Evolutionary conservation across 129 eudicot species (phyloP), one percentile per base, ranked within the genome.

Genomic region (Helichrysum umbraculigerum): DNA sequence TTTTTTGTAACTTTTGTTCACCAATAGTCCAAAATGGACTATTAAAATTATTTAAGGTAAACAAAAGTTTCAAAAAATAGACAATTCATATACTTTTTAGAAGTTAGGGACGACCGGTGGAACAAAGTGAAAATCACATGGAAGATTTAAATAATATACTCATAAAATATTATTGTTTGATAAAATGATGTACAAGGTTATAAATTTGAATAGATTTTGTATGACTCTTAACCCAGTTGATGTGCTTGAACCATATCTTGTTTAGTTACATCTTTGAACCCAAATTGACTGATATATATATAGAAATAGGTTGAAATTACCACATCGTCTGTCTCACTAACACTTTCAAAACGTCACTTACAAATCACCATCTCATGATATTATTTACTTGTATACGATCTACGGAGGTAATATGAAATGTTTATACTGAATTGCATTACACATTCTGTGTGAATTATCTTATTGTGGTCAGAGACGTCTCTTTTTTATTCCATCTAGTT

Each of bases 381-480:
- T 70, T 78, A 16, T 16, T 22, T 30, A 35, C 25, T 33, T n/a
- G 52, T 60, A 51, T 56, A 68, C 63, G 25, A 42, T 41, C 37
- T 14, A 21, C 60, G 33, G n/a, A 68, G 63, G 51, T 44, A 20
- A 75, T 68, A 69, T 62, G 62, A 58, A 32, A 64, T 54, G 33
- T 60, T 67, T 85, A 29, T 64, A 16, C 57, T 30, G 74, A 52
- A 35, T 21, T 10, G 21, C 57, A 66, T 52, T 14, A 29, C 28
- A 66, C 73, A 51, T 22, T 3, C 25, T 33, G 7, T 16, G 25
- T 20, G 32, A n/a, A 58, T 65, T 20, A 34, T 39, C 56, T 54
- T 73, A n/a, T 22, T 47, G 54, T 11, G n/a, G 1, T 47, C 16
- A 47, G 14, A 17, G n/a, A 47, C 17, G 54, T 14, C 54, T 14